phyloP scores from a whole-genome alignment of 495 filamentous ascomycete species.

The Clavariopsis aquatica region DNA sequence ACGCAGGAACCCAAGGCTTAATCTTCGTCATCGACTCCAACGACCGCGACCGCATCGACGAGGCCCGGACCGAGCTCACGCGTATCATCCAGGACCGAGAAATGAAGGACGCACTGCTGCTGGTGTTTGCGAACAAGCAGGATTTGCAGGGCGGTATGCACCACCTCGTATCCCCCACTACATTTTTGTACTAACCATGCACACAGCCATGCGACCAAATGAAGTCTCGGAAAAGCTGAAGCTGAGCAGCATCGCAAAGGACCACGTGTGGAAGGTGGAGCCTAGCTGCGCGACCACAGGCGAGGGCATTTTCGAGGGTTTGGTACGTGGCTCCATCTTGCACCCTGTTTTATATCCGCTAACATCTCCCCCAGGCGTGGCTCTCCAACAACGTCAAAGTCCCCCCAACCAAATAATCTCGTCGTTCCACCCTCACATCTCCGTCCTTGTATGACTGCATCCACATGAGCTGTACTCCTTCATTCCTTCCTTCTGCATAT shows the following conservation, averaged over 20 bases:
- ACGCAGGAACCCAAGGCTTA: slow-evolving; percentile 86
- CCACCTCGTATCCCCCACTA: background rate
- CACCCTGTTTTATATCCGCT: background rate
- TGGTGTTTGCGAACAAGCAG: slow-evolving; percentile 99
- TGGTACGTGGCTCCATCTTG: slow-evolving; percentile 57
- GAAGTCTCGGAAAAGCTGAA: slow-evolving; percentile 85
- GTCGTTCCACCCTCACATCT: background rate
- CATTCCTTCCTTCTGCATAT: slow-evolving; percentile 35
- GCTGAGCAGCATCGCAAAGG: slow-evolving; percentile 74
- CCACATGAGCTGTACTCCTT: slow-evolving; percentile 14
- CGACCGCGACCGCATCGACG: slow-evolving; percentile 82
- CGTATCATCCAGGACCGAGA: slow-evolving; percentile 96
- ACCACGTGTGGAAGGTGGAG: slow-evolving; percentile 94
- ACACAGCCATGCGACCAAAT: slow-evolving; percentile 77
- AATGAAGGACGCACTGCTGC: slow-evolving; percentile 92
- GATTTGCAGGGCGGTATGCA: slow-evolving; percentile 76
- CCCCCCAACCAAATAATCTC: slow-evolving; percentile 32
- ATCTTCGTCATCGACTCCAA: slow-evolving; percentile 97
- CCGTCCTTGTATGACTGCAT: slow-evolving; percentile 32
- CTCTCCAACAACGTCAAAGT: slow-evolving; percentile 88
- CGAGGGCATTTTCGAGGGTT: slow-evolving; percentile 89
- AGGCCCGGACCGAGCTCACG: slow-evolving; percentile 85
- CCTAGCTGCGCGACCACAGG: slow-evolving; percentile 93
- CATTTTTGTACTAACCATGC: background rate
- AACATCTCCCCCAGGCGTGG: slow-evolving; percentile 65